Evolutionary conservation across 164 flowering plant genomes (phyloP).

Genomic region (Magnolia sinica): DNA sequence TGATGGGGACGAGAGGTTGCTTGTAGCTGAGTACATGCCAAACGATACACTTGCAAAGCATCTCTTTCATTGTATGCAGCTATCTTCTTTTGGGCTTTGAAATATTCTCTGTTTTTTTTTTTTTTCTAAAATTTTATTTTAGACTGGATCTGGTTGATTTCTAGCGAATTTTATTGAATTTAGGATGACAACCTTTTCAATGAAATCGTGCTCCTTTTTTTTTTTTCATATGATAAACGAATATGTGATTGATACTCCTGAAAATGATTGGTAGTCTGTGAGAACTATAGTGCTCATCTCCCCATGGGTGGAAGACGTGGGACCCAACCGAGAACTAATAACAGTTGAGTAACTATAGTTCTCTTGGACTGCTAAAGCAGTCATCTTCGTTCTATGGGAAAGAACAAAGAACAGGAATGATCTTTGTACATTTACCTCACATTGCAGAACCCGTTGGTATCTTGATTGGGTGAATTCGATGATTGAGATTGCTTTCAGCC

Average conservation of each 20-base stretch:
- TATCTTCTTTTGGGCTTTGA: background rate
- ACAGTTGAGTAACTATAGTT: background rate
- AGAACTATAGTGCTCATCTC: background rate
- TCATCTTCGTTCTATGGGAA: too few species aligned
- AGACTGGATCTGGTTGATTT: background rate
- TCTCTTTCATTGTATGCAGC: constrained; percentile 85
- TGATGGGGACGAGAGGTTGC: constrained; percentile 90
- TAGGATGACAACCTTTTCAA: background rate
- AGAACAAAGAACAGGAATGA: too few species aligned
- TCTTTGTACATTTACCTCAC: too few species aligned
- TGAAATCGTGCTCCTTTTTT: background rate
- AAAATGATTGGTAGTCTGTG: background rate
- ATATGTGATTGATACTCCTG: background rate
- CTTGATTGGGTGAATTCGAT: too few species aligned
- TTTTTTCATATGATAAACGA: background rate
- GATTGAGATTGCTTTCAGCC: too few species aligned
- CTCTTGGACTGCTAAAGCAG: background rate
- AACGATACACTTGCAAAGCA: constrained; percentile 95
- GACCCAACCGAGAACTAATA: background rate
- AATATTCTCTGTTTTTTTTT: background rate
- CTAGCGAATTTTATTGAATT: background rate
- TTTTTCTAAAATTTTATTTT: background rate
- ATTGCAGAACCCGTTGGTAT: too few species aligned
- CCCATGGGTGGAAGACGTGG: background rate
- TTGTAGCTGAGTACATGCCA: constrained; percentile 98